Evolutionary conservation across 805 yeast species (phyloP).

Genomic region (Candida patagonica): DNA sequence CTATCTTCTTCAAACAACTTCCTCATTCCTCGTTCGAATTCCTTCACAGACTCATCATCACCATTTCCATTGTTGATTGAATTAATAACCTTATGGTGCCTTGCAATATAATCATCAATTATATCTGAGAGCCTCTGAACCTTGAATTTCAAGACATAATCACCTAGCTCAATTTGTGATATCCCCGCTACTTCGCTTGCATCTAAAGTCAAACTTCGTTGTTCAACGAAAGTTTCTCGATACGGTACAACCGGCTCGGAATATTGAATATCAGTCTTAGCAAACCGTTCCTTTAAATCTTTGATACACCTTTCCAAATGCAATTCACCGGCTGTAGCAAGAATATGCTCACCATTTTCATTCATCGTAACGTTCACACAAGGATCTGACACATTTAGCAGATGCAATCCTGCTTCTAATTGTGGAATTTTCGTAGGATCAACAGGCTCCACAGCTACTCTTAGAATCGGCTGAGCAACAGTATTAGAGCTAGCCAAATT

Average conservation of each 20-base stretch:
- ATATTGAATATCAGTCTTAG: constrained; percentile 75
- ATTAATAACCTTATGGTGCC: constrained; percentile 26
- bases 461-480: constrained; percentile 81
- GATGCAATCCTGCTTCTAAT: constrained; percentile 67
- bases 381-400: constrained; percentile 85
- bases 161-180: constrained; percentile 42
- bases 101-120: constrained; percentile 41
- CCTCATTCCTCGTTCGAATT: constrained; percentile 1
- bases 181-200: constrained; percentile 17
- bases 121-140: constrained; percentile 48
- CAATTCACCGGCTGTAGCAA: constrained; percentile 93
- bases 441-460: constrained; percentile 92
- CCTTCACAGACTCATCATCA: not conserved
- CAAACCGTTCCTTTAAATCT: constrained; percentile 84
- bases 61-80: not conserved
- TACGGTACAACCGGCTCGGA: constrained; percentile 94
- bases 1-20: not conserved
- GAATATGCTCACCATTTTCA: constrained; percentile 86
- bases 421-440: constrained; percentile 72
- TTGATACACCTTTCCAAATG: constrained; percentile 92
- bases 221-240: constrained; percentile 64
- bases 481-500: constrained; percentile 68
- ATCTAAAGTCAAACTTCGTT: constrained; percentile 33
- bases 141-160: constrained; percentile 33
- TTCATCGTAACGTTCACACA: constrained; percentile 81